Conservation (phyloP, 306 rosid species). For the Luffa acutangula region DNA sequence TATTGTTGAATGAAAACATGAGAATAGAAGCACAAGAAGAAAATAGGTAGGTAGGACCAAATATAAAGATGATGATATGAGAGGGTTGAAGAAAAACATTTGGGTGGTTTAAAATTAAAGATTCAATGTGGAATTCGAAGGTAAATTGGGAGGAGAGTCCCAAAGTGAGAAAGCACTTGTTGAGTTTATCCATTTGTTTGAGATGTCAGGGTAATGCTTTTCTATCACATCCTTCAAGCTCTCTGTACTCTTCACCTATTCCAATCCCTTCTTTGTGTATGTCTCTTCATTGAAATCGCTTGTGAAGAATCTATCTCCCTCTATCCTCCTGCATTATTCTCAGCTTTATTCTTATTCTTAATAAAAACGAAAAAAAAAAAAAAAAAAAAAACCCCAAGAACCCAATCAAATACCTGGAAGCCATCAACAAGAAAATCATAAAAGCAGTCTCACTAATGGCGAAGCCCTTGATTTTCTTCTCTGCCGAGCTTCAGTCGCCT, state of each 20-base stretch:
- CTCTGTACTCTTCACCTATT: conserved; percentile 59
- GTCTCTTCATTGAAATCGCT: conserved; percentile 46
- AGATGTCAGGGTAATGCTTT: conserved; percentile 45
- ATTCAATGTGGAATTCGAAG: conserved; percentile 4
- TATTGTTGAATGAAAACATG: too few species aligned
- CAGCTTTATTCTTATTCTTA: too few species aligned
- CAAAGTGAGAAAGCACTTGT: conserved; percentile 67
- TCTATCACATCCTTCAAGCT: conserved; percentile 56
- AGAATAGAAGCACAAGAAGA: too few species aligned
- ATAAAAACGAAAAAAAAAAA: too few species aligned
- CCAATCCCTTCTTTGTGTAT: conserved; percentile 51
- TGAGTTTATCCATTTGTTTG: conserved; percentile 47
- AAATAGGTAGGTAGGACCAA: too few species aligned
- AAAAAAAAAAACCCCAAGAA: too few species aligned
- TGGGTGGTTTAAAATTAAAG: too few species aligned
- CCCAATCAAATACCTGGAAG: conserved; percentile 14
- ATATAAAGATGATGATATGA: too few species aligned
- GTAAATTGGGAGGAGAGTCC: conserved; percentile 49
- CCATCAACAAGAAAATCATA: conserved; percentile 44
- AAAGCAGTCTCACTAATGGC: conserved; percentile 67
- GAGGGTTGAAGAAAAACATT: too few species aligned
- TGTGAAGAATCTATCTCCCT: conserved; percentile 71
- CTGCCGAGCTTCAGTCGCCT: conserved; percentile 36
- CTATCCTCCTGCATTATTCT: conserved; percentile 38
- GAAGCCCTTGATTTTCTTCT: conserved; percentile 64